Percentiles rank a stretch among this genome's conserved stretches.
phyloP scores from a whole-genome alignment of 768 basidiomycete species.

The Fistulinella prunicolor region DNA sequence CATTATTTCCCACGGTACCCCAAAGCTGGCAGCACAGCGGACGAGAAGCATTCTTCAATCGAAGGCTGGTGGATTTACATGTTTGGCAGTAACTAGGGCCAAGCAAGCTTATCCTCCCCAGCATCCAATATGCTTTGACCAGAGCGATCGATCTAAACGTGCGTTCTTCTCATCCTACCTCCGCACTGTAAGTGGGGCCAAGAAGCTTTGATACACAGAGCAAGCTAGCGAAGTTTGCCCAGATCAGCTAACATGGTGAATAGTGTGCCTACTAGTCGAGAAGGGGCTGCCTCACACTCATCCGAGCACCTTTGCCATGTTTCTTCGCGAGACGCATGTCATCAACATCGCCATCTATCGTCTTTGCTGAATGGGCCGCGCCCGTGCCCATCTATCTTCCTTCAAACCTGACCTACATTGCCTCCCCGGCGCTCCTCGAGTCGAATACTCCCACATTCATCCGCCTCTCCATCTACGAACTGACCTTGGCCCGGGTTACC shows the following conservation, averaged over 20 bases:
- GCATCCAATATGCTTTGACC: conserved; percentile 92
- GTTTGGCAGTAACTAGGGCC: too few species aligned
- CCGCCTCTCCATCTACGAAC: too few species aligned
- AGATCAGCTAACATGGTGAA: conserved; percentile 98
- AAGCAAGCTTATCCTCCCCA: conserved; percentile 34
- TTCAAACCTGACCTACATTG: too few species aligned
- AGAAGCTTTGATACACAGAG: conserved; percentile 43
- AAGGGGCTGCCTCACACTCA: conserved; percentile 94
- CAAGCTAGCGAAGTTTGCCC: conserved; percentile 85
- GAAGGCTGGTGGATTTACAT: too few species aligned
- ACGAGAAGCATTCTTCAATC: too few species aligned
- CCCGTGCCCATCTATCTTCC: too few species aligned
- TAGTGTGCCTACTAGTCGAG: conserved; percentile 86
- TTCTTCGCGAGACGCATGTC: conserved; percentile 81
- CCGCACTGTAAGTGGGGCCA: background rate
- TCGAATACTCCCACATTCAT: too few species aligned
- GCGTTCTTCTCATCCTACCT: conserved; percentile 20
- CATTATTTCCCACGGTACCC: too few species aligned
- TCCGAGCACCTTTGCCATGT: conserved; percentile 72
- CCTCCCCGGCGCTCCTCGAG: too few species aligned
- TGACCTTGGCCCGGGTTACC: too few species aligned
- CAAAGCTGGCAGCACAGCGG: too few species aligned
- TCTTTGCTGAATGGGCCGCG: too few species aligned
- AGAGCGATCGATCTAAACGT: conserved; percentile 86
- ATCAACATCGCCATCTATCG: conserved; percentile 69